Conservation (phyloP, 805 yeast species). For the Tetrapisispora fleetii region DNA sequence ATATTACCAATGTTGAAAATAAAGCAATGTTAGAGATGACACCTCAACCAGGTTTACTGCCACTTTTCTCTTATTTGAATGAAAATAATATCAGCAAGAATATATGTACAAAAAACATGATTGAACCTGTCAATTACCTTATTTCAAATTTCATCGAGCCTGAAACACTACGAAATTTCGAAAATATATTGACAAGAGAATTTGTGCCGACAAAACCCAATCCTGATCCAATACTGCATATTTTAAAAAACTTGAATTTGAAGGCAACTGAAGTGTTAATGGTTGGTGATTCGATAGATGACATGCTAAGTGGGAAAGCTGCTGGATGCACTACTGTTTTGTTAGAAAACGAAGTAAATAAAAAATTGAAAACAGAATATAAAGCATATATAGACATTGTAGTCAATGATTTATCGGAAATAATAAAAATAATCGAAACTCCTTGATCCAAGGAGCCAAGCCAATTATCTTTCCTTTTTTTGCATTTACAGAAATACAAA, state of each 20-base stretch:
- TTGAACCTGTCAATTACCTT: conserved; percentile 45
- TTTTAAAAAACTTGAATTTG: conserved; percentile 40
- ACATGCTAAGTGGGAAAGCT: conserved; percentile 50
- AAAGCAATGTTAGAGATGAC: conserved; percentile 52
- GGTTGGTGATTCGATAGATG: conserved; percentile 72
- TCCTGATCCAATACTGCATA: conserved; percentile 52
- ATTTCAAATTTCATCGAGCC: conserved; percentile 35
- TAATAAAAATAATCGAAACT: conserved; percentile 17
- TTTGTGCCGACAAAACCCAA: conserved; percentile 62
- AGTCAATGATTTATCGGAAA: conserved; percentile 15
- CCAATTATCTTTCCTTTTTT: background rate
- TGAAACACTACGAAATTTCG: conserved; percentile 30
- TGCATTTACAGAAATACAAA: background rate
- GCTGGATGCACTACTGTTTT: conserved; percentile 56
- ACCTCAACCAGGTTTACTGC: conserved; percentile 39
- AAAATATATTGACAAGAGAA: conserved; percentile 51
- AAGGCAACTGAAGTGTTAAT: conserved; percentile 41
- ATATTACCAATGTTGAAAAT: conserved; percentile 45
- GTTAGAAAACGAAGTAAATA: conserved; percentile 43
- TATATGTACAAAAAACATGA: conserved; percentile 54
- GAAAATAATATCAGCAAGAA: conserved; percentile 36
- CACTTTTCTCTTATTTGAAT: conserved; percentile 30
- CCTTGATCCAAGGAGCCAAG: background rate
- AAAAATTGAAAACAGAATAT: conserved; percentile 31
- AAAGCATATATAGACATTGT: conserved; percentile 19